phyloP scores from a whole-genome alignment of 2,329 filamentous ascomycete species.

The Trichophaea hybrida region DNA sequence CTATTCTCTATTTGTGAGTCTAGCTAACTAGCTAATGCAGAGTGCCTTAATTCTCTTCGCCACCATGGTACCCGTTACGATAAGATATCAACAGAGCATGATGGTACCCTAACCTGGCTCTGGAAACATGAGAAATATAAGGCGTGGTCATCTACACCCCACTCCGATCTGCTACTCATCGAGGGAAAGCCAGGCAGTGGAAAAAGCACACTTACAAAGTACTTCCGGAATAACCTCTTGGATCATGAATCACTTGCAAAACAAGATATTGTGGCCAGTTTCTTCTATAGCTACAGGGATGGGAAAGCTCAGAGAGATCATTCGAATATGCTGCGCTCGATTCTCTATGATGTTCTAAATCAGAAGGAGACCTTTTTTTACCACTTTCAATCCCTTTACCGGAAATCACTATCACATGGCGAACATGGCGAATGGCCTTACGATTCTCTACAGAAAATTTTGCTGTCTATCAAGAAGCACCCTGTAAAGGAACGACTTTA shows the following conservation, averaged over 20 bases:
- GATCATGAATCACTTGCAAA: not conserved
- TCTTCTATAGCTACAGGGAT: slow-evolving; percentile 1
- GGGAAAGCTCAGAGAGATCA: not conserved
- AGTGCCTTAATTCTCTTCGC: not conserved
- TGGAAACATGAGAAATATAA: not conserved
- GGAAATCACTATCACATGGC: not conserved
- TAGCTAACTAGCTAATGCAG: not conserved
- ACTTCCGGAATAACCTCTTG: not conserved
- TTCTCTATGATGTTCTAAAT: not conserved
- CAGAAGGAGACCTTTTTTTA: not conserved
- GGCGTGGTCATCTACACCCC: not conserved
- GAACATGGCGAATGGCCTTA: not conserved
- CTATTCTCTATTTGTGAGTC: not conserved
- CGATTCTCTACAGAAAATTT: not conserved
- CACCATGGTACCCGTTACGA: not conserved
- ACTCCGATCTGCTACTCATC: not conserved
- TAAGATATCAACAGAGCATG: not conserved
- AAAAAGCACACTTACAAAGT: slow-evolving; percentile 2
- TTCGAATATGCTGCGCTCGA: not conserved
- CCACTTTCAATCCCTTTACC: not conserved
- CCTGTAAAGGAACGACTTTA: not conserved
- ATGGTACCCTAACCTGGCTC: not conserved
- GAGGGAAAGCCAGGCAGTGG: slow-evolving; percentile 5
- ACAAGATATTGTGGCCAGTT: not conserved
- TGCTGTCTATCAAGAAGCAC: not conserved